phyloP scores from a whole-genome alignment of 179 eudicot genomes.

The Vitellaria paradoxa region DNA sequence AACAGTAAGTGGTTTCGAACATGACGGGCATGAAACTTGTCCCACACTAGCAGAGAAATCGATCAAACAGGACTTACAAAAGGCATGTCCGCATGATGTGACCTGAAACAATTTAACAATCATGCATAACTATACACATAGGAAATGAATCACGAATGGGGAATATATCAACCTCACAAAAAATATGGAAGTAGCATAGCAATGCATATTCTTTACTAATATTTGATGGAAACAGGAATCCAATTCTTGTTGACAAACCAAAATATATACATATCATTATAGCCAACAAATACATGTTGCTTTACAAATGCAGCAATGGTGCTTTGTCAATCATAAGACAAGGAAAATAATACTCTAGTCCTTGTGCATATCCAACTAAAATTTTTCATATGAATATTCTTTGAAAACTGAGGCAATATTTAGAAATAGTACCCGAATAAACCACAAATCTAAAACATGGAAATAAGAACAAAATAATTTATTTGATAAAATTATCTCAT shows the following conservation, averaged over 20 bases:
- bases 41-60: constrained; percentile 61
- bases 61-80: constrained; percentile 78
- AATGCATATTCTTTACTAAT: background rate
- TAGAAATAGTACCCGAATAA: background rate
- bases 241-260: background rate
- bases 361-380: background rate
- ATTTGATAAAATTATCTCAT: background rate
- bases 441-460: background rate
- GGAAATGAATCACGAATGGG: background rate
- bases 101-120: constrained; percentile 42
- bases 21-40: constrained; percentile 74
- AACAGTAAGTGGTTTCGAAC: constrained; percentile 82
- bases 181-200: background rate
- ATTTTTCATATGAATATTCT: background rate
- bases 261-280: background rate
- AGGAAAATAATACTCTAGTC: background rate
- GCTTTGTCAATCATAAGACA: background rate
- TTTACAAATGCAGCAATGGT: background rate
- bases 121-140: background rate
- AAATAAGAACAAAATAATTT: background rate
- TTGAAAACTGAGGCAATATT: background rate
- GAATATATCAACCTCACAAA: background rate
- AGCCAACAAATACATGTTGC: background rate
- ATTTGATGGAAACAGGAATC: background rate
- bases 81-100: constrained; percentile 70